Evolutionary conservation across 371 early-diverging fungal species (phyloP), one percentile per base, ranked within the genome.

Genomic region (Saksenaea vasiformis): DNA sequence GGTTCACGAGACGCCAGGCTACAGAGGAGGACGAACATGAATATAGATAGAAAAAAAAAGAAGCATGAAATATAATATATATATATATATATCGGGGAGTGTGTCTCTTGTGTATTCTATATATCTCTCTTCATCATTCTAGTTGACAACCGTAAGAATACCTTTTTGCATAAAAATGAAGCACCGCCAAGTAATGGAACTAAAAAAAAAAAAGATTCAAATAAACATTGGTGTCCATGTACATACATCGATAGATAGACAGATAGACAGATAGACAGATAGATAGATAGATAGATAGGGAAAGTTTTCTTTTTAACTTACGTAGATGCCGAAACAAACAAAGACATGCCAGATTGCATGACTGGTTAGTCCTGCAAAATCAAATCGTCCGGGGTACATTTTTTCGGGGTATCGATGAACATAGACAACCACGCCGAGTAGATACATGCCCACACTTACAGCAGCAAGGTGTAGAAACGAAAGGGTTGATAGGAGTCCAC

Each of bases 311-410:
- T n/a, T 31, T 31, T 31, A 4, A 71, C 76, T 67, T 73, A 78
- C 79, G 59, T 73, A 86, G 27, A 87, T 87, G 5, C 89, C 91
- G 5, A 82, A 74, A 19, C 87, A 81, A 7, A 91, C 91, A 72
- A 83, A 83, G 14, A 88, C 67, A 70, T 93, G 93, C 93, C 93
- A 93, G 55, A 90, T 78, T 47, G 88, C 88, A 73, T 93, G 93
- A 53, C 88, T 88, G 57, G 90, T 87, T 73, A 81, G 73, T 56
- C 87, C 86, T 64, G 86, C 73, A 57, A 79, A 72, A 71, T 94
- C 93, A 74, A 92, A 91, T 62, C 76, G 69, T 11, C 93, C 93
- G n/a, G 91, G 92, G 56, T 73, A 85, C 60, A 79, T 78, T 67
- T 88, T 85, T 76, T 94, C 93, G 13, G 93, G 94, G 62, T 87